A percentile compares a stretch with the other conserved stretches of the same genome.
These are phyloP conservation scores for Wallacemonas sp. DNA, from an alignment of 208 protist genomes.

Conservation along the genomic window DNA sequence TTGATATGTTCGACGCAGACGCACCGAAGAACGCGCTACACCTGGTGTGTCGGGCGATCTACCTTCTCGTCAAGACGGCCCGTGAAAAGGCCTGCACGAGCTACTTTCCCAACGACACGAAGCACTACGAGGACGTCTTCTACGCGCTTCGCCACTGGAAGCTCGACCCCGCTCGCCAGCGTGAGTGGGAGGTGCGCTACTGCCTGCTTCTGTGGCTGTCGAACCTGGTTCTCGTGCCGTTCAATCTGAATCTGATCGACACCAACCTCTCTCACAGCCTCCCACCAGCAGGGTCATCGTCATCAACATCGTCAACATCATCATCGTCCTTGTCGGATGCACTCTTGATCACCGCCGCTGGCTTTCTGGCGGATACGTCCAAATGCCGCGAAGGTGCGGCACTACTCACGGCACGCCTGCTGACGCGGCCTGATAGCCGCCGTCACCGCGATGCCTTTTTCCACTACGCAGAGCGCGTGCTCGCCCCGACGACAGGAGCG, in stretches of 20 bases:
- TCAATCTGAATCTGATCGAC: conserved; percentile 94
- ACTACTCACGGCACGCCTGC: conserved; percentile 85
- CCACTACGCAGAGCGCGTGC: conserved; percentile 38
- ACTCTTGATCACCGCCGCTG: conserved; percentile 69
- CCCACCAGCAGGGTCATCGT: neutral
- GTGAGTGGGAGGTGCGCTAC: conserved; percentile 96
- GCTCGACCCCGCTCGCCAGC: conserved; percentile 34
- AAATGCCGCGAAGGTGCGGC: conserved; percentile 93
- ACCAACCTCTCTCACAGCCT: conserved; percentile 22
- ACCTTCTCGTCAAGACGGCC: conserved; percentile 93
- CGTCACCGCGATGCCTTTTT: conserved; percentile 71
- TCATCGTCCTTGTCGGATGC: conserved; percentile 31
- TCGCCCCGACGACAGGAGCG: conserved; percentile 18
- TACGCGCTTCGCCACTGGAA: conserved; percentile 79
- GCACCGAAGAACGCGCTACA: conserved; percentile 70
- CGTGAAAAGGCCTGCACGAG: conserved; percentile 93
- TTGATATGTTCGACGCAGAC: conserved; percentile 82
- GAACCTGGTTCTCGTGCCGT: conserved; percentile 96
- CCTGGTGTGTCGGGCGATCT: conserved; percentile 84
- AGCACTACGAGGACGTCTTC: conserved; percentile 87
- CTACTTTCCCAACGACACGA: conserved; percentile 94
- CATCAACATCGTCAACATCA: conserved; percentile 8
- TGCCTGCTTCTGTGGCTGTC: conserved; percentile 97
- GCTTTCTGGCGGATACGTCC: conserved; percentile 80
- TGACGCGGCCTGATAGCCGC: conserved; percentile 89